Percentiles rank a stretch among this genome's conserved stretches.
phyloP scores from a whole-genome alignment of 2,329 filamentous ascomycete genomes.

The Allantophomopsis lycopodina region DNA sequence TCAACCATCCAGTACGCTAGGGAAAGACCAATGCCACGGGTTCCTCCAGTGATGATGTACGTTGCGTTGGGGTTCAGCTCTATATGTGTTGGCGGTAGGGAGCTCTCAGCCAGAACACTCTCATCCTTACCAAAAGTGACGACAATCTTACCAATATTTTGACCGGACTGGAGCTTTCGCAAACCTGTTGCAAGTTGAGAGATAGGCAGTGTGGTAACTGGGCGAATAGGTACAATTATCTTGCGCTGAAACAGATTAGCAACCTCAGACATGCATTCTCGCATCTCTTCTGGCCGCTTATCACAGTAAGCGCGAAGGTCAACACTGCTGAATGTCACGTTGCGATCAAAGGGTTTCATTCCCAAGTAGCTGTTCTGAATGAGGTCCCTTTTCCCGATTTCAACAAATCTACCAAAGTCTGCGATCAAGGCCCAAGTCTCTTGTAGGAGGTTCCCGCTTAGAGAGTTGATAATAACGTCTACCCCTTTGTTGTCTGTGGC shows the following conservation, averaged over 20 bases:
- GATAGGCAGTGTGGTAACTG: too few relatives aligned
- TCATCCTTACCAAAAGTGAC: too few relatives aligned
- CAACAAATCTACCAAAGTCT: constrained; percentile 6
- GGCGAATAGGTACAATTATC: neutral
- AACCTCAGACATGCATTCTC: neutral
- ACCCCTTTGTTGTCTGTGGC: constrained; percentile 10
- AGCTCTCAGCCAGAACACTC: too few relatives aligned
- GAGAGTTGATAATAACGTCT: constrained; percentile 15
- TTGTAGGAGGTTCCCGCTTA: constrained; percentile 13
- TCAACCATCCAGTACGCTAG: too few relatives aligned
- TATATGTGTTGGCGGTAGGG: too few relatives aligned
- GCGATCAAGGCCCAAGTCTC: constrained; percentile 19
- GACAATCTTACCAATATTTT: too few relatives aligned
- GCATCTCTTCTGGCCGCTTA: too few relatives aligned
- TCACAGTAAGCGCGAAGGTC: neutral
- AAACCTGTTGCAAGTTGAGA: too few relatives aligned
- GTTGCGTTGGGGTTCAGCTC: too few relatives aligned
- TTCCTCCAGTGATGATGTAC: too few relatives aligned
- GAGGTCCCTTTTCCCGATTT: constrained; percentile 10
- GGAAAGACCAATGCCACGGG: too few relatives aligned
- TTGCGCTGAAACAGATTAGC: neutral
- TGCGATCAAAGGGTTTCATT: constrained; percentile 1
- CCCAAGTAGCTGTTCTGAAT: neutral
- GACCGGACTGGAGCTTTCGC: too few relatives aligned
- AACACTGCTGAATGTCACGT: constrained; percentile 1